Conservation (phyloP, 768 basidiomycete genomes). For the Tylopilus subfusipes region DNA sequence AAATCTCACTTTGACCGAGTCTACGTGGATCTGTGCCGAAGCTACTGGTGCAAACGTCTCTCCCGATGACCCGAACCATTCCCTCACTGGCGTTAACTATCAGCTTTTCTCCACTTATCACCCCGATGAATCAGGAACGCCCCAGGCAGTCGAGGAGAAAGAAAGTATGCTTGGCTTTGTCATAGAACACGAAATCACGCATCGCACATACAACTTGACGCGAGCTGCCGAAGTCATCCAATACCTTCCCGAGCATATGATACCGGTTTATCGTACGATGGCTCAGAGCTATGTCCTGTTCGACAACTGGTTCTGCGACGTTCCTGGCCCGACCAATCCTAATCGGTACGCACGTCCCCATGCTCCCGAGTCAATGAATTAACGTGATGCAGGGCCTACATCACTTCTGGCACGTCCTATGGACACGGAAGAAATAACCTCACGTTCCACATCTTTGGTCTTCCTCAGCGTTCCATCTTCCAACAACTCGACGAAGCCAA, state of each 20-base stretch:
- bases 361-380: neutral
- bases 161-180: slow-evolving; percentile 25
- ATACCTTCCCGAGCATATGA: slow-evolving; percentile 22
- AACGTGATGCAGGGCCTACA: slow-evolving; percentile 16
- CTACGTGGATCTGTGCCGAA: slow-evolving; percentile 17
- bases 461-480: slow-evolving; percentile 28
- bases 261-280: slow-evolving; percentile 23
- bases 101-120: slow-evolving; percentile 22
- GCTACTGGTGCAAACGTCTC: slow-evolving; percentile 17
- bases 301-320: slow-evolving; percentile 25
- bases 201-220: slow-evolving; percentile 4
- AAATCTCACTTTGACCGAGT: slow-evolving; percentile 12
- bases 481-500: slow-evolving; percentile 27
- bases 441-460: slow-evolving; percentile 16
- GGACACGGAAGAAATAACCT: slow-evolving; percentile 21
- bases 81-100: slow-evolving; percentile 22
- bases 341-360: slow-evolving; percentile 14
- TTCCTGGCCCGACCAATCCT: slow-evolving; percentile 26
- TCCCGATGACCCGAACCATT: slow-evolving; percentile 26
- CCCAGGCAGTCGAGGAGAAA: neutral
- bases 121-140: slow-evolving; percentile 14
- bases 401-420: slow-evolving; percentile 26
- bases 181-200: slow-evolving; percentile 17
- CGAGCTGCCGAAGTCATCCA: slow-evolving; percentile 19
- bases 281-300: slow-evolving; percentile 25